Evolutionary conservation across 2,329 filamentous ascomycete species (phyloP), one percentile per base, ranked within the genome.

Genomic region (Hirsutella minnesotensis): DNA sequence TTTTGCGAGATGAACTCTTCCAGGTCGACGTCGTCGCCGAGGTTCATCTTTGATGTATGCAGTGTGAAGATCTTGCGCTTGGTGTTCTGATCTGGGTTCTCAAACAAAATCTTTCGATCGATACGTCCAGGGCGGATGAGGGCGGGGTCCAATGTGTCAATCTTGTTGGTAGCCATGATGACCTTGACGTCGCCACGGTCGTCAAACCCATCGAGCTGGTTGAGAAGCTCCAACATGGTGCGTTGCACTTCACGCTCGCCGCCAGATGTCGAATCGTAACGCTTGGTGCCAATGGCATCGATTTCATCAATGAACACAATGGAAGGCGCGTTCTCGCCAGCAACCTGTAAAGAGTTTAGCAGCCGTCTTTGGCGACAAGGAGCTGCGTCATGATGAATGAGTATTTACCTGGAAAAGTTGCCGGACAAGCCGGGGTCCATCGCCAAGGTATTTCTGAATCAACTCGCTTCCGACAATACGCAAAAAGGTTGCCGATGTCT

Each of bases 241-340:
- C 92, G 82, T 69, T 98, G 92, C 33, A 98, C 87, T 65, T 98
- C 92, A 53, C 90, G 84, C 64, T 98, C 92, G 61, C 94, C 92
- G 49, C 92, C 92, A 0, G 90, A 95, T 39, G 88, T 95, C 24
- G 88, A 95, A 35, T 98, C 92, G 66, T 98, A 98, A 59, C 92
- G 87, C 70, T 98, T 98, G 7, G 94, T 96, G 58, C 94, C 92
- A 49, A 98, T 96, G 31, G 92, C 94, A 59, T 98, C 92, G 55
- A 98, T 98, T 64, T 98, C 92, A 60, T 98, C 92, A 53, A 98
- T 98, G 66, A 98, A 98, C 19, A 98, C 90, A 55, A 98, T 98
- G 2, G 89, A 89, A 0, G 92, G 92, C 0, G 92, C 85, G 53
- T 98, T 92, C 62, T 98, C 94, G 3, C 88, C 90, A 27, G 92